Base-by-base conservation (phyloP, 441 rosid genomes). In the Eruca vesicaria region DNA sequence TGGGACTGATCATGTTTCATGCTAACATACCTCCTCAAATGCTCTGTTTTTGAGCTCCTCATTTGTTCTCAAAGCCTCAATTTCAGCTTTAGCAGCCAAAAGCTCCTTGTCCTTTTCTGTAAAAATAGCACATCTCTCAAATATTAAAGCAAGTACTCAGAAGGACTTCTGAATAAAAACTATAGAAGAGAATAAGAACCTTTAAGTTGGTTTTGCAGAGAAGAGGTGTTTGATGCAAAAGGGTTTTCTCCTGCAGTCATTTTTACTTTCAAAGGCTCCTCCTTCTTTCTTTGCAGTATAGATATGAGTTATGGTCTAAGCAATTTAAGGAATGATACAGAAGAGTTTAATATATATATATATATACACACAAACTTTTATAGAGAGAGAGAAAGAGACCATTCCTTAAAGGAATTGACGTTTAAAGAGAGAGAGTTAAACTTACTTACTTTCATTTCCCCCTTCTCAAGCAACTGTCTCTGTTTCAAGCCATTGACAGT, bases 1-100 rank as follows among this genome's bases (percentile, higher is more conserved):
- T 62, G 12, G 19, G 23, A 20, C 43, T 48, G 48, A 62, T 65
- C 52, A 45, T 50, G 23, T 2, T n/a, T 43, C 82, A 26, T 43
- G 31, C 23, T 12, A 63, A 45, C 33, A 48, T 45, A 95, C 99
- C 94, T 90, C 93, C 75, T 67, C 81, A 31, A 87, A 75, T 32
- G 87, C 96, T 79, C 86, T 91, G 62, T 91, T 88, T 82, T 89
- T 88, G 16, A 83, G 78, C 66, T 69, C 84, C 72, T 93, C 97
- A 15, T 86, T 81, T 20, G 87, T 84, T 81, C 86, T 86, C 81
- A 88, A 78, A 43, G 89, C 89, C 81, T 90, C 87, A 74, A 87
- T 81, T 76, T 90, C 94, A 71, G 85, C 84, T 56, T 82, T 83
- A 33, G 89, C 87, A 79, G 65, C 78, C 48, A 84, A 86, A 66